Conservation (phyloP, 2,329 filamentous ascomycete genomes). For the Fusarium nygamai region DNA sequence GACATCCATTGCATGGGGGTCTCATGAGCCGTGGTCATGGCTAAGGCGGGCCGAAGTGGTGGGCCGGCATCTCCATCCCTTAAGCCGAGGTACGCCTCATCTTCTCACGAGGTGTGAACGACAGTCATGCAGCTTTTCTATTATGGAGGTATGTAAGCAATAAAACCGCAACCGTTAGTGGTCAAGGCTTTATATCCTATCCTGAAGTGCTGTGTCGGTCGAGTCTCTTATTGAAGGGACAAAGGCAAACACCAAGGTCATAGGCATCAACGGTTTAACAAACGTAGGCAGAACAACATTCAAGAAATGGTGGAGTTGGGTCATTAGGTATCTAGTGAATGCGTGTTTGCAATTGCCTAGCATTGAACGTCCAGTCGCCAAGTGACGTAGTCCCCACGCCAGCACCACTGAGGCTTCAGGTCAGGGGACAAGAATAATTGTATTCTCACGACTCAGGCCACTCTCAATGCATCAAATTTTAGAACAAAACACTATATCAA, state of each 20-base stretch:
- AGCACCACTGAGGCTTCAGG: background rate
- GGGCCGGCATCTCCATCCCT: slow-evolving; percentile 7
- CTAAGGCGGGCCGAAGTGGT: slow-evolving; percentile 18
- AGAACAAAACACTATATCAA: background rate
- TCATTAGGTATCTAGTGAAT: background rate
- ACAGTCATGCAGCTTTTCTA: background rate
- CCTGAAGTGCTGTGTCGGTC: background rate
- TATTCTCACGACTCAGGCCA: background rate
- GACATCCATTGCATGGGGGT: background rate
- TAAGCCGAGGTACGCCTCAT: slow-evolving; percentile 30
- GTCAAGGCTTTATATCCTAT: background rate
- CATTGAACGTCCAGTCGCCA: background rate
- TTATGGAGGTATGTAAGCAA: background rate
- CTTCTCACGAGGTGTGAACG: background rate
- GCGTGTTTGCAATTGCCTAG: background rate
- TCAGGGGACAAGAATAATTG: background rate
- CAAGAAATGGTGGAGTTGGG: background rate
- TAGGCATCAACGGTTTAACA: background rate
- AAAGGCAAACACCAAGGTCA: background rate
- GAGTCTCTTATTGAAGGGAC: background rate
- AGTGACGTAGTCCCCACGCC: background rate
- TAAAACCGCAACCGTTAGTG: background rate
- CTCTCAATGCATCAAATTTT: background rate
- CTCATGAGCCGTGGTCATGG: slow-evolving; percentile 33
- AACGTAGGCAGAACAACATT: background rate